Conservation (phyloP, 2,329 filamentous ascomycete species). For the Cladosporium sp. region DNA sequence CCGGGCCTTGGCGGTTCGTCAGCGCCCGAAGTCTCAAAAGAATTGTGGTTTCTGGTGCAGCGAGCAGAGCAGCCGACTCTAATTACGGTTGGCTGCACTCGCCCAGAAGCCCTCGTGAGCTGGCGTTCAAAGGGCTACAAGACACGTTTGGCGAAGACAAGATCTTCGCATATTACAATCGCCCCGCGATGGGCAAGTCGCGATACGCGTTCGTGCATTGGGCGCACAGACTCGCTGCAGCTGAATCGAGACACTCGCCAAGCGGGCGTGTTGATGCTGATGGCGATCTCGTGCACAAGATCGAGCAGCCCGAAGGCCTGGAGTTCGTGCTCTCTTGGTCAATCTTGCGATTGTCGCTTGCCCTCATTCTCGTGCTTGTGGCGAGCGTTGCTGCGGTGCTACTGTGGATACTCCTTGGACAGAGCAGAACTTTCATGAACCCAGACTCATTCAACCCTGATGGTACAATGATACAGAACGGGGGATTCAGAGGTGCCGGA, state of each 20-base stretch:
- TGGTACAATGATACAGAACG: conserved; percentile 21
- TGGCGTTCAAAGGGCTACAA: conserved; percentile 35
- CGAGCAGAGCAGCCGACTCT: conserved; percentile 31
- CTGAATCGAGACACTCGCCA: conserved; percentile 13
- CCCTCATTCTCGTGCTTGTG: conserved; percentile 34
- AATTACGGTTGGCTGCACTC: conserved; percentile 35
- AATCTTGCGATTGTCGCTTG: conserved; percentile 33
- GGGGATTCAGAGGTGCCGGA: conserved; percentile 36
- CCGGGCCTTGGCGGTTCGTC: conserved; percentile 33
- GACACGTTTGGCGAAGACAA: conserved; percentile 45
- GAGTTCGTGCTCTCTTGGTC: conserved; percentile 43
- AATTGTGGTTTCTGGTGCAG: conserved; percentile 34
- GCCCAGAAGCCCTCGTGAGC: conserved; percentile 33
- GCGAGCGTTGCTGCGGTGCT: conserved; percentile 36
- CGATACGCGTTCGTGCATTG: conserved; percentile 49
- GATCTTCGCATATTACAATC: conserved; percentile 40
- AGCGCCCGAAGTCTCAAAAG: conserved; percentile 36
- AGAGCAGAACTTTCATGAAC: conserved; percentile 24
- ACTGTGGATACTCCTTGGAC: conserved; percentile 42
- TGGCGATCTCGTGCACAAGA: conserved; percentile 24
- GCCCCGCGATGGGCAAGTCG: conserved; percentile 39
- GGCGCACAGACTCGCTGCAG: conserved; percentile 41
- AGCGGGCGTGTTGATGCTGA: neutral
- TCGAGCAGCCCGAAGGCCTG: conserved; percentile 38
- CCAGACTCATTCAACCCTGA: neutral